Percentiles rank a stretch among this genome's conserved stretches.
phyloP scores from a whole-genome alignment of 768 basidiomycete species.

The Paxillus involutus region DNA sequence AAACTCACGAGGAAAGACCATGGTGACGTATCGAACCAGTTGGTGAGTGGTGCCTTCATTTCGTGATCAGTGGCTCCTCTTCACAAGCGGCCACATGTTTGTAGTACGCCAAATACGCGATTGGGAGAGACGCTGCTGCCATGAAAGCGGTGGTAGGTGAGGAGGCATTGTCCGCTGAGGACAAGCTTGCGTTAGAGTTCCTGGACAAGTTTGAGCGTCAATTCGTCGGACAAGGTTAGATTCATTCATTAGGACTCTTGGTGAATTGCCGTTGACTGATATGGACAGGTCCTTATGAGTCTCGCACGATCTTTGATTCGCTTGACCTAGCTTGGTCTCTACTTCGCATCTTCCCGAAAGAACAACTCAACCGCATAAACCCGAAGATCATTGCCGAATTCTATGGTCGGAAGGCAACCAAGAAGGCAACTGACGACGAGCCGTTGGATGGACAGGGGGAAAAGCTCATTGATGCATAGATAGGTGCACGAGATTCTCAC shows the following conservation, averaged over 20 bases:
- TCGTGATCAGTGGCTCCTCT: constrained; percentile 6
- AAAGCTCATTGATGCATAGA: constrained; percentile 66
- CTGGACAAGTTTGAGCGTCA: constrained; percentile 96
- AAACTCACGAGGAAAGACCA: constrained; percentile 97
- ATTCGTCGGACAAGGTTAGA: constrained; percentile 92
- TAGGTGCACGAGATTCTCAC: constrained; percentile 3
- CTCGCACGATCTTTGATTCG: constrained; percentile 94
- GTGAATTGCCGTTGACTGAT: constrained; percentile 3
- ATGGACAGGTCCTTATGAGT: constrained; percentile 81
- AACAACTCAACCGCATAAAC: constrained; percentile 96
- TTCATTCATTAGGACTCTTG: constrained; percentile 7
- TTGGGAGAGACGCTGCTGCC: constrained; percentile 92
- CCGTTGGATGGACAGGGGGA: constrained; percentile 36
- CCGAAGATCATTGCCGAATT: constrained; percentile 95
- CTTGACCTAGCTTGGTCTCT: constrained; percentile 97
- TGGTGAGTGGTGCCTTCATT: constrained; percentile 57
- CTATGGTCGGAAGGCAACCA: constrained; percentile 80
- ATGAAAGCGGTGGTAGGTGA: constrained; percentile 99
- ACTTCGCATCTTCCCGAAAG: constrained; percentile 97
- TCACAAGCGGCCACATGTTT: constrained; percentile 31
- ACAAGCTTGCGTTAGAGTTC: constrained; percentile 97
- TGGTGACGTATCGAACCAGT: constrained; percentile 98
- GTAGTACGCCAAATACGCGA: constrained; percentile 97
- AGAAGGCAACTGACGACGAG: constrained; percentile 55
- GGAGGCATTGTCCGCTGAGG: constrained; percentile 92